Evolutionary conservation across 176 grass and related monocot genomes (phyloP), one percentile per base, ranked within the genome.

Genomic region (Rhynchospora pubera): DNA sequence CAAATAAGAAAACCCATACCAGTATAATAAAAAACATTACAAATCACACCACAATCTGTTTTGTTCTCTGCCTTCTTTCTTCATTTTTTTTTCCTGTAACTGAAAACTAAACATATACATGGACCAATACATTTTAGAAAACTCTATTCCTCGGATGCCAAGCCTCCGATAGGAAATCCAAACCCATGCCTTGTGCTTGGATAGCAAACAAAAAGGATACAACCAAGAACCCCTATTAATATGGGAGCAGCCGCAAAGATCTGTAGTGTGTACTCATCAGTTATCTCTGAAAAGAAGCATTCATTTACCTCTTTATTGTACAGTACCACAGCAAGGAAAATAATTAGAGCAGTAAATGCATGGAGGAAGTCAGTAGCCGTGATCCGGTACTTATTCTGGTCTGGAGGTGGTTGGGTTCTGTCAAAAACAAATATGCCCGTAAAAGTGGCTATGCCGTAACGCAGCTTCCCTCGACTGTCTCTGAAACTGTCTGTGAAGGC

Each of bases 401-500:
- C 61, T 6, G 2, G 8, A 45, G 80, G 61, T 9, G 80, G 80
- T 2, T 62, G n/a, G 5, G 80, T 52, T 48, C 58, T 42, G 50
- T 70, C 62, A 12, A 83, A 51, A 9, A 83, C 60, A 30, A 52
- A 53, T 56, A 83, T 50, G 18, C 80, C 80, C 13, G 9, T 83
- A 15, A 47, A 70, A 19, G 80, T 83, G n/a, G 79, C 79, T 23
- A 82, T 51, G 28, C 79, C 79, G 6, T 82, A 82, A 15, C 60
- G 79, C 24, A 82, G 48, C n/a, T 82, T 82, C 16, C 59, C 59
- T 51, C 21, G 6, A 32, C 14, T 5, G 62, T 83, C 61, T 70
- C 62, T 65, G 23, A 83, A 83, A 52, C 60, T 66, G 57, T 82
- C 79, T 48, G 79, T 82, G 32, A 82, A 82, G 26, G n/a, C 47